Evolutionary conservation across 2,329 filamentous ascomycete species (phyloP), one percentile per base, ranked within the genome.

Genomic region (Aspergillus cejpii): DNA sequence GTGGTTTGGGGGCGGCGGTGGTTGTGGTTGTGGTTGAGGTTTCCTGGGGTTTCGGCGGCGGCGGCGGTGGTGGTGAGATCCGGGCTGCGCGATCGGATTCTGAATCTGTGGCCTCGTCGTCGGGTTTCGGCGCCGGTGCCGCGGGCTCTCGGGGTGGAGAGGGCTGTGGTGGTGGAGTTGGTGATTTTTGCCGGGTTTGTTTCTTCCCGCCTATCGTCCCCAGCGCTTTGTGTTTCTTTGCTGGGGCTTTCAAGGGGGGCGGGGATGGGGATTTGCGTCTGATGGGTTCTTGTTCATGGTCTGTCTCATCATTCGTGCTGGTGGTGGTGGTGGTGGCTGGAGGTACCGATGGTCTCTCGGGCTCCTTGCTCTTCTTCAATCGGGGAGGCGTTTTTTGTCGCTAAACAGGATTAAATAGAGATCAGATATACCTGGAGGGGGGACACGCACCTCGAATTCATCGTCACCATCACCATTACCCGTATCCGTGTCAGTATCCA

Each of bases 381-480:
- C 55, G 52, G 14, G 64, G 62, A 37, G 64, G 61, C 4, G 60
- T 68, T 46, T 65, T 58, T 56, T 67, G 62, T 49, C 58, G 61
- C 66, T 69, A 45, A 23, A 39, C 20, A 29, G 31, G 41, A 19
- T 44, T 40, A 46, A 31, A 40, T 41, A 44, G 34, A 46, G 15
- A 15, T 8, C 31, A 20, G 20, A 23, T 21, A 5, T 15, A 34
- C 19, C 6, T 6, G 38, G 24, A 41, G 12, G 8, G 29, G 14
- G n/a, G 2, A 10, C 28, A 49, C 55, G 40, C 60, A 69, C 67
- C 60, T 69, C 58, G 42, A 70, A 65, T 41, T 66, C 66, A 45
- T 62, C 64, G 17, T 62, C 61, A 17, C 62, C 65, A 11, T 66
- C 60, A 17, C 62, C 64, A 12, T 54, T 61, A 15, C 51, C 57